Evolutionary conservation across 257 asterid genomes (phyloP).

Genomic region (Solanum sejunctum): DNA sequence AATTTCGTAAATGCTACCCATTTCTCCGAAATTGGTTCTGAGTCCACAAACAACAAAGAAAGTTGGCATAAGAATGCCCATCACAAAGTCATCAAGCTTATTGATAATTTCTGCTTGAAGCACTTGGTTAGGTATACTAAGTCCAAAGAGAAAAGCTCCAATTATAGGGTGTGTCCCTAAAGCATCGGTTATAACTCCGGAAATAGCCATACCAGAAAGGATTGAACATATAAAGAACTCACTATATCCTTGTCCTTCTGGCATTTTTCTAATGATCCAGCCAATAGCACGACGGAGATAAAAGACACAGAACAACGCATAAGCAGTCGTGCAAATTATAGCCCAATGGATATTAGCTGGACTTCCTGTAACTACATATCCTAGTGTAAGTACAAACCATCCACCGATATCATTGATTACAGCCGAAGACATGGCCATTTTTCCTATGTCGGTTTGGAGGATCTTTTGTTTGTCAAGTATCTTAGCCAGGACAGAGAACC

Average conservation of each 20-base stretch:
- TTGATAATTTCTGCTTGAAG: conserved; percentile 60
- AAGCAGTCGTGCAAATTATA: conserved; percentile 26
- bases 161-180: conserved; percentile 89
- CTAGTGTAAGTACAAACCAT: conserved; percentile 55
- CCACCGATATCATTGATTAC: conserved; percentile 40
- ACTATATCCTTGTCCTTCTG: conserved; percentile 81
- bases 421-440: conserved; percentile 46
- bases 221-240: conserved; percentile 65
- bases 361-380: conserved; percentile 27
- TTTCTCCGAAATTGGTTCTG: conserved; percentile 32
- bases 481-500: conserved; percentile 41
- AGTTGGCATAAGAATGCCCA: conserved; percentile 72
- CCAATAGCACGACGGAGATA: conserved; percentile 46
- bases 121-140: conserved; percentile 54
- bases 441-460: conserved; percentile 63
- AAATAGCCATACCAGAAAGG: conserved; percentile 34
- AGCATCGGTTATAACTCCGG: conserved; percentile 49
- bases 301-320: conserved; percentile 25
- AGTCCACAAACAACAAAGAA: conserved; percentile 73
- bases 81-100: conserved; percentile 62
- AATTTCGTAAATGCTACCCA: not conserved
- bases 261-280: conserved; percentile 51
- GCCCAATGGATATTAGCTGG: conserved; percentile 21
- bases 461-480: conserved; percentile 59
- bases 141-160: conserved; percentile 78